Percentiles rank a stretch among this genome's conserved stretches.
Evolutionary conservation across 1,139 yeast genomes (phyloP).

Genomic region (Pichia sp.): DNA sequence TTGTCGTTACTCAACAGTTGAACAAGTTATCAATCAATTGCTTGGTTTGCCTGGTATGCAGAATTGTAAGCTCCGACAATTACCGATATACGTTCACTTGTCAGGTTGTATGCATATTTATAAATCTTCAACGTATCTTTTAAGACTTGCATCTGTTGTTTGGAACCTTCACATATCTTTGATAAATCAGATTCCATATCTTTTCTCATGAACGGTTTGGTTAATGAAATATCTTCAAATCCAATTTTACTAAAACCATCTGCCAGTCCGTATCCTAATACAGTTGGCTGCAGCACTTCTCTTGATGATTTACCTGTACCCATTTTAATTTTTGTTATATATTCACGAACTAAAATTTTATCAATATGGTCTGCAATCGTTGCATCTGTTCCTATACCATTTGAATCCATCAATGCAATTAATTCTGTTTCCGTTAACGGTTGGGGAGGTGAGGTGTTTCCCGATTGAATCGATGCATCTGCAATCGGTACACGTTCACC

Average conservation of each 20-base stretch:
- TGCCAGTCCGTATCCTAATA: slow-evolving; percentile 78
- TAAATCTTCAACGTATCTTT: slow-evolving; percentile 53
- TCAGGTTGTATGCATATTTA: slow-evolving; percentile 43
- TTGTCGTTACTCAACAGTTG: too few species aligned
- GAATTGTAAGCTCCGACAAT: slow-evolving; percentile 9
- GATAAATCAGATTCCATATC: slow-evolving; percentile 64
- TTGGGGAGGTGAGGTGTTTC: slow-evolving; percentile 73
- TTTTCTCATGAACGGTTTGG: slow-evolving; percentile 84
- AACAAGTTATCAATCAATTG: background rate
- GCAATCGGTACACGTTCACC: slow-evolving; percentile 52
- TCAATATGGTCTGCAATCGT: slow-evolving; percentile 97
- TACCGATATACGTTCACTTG: slow-evolving; percentile 6
- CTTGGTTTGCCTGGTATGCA: background rate
- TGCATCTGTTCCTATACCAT: slow-evolving; percentile 98
- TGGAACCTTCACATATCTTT: slow-evolving; percentile 60
- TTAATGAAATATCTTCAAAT: slow-evolving; percentile 61
- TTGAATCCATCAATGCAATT: slow-evolving; percentile 89
- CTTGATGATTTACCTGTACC: slow-evolving; percentile 31
- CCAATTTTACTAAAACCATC: slow-evolving; percentile 83
- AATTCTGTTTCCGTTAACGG: slow-evolving; percentile 89
- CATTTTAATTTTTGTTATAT: slow-evolving; percentile 44
- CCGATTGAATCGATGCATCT: slow-evolving; percentile 57
- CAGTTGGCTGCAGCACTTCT: slow-evolving; percentile 63
- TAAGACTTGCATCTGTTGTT: slow-evolving; percentile 49
- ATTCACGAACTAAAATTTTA: slow-evolving; percentile 62